Percentiles rank a stretch among this genome's conserved stretches.
phyloP scores from a whole-genome alignment of 2,329 filamentous ascomycete species.

The Talaromyces sp. region DNA sequence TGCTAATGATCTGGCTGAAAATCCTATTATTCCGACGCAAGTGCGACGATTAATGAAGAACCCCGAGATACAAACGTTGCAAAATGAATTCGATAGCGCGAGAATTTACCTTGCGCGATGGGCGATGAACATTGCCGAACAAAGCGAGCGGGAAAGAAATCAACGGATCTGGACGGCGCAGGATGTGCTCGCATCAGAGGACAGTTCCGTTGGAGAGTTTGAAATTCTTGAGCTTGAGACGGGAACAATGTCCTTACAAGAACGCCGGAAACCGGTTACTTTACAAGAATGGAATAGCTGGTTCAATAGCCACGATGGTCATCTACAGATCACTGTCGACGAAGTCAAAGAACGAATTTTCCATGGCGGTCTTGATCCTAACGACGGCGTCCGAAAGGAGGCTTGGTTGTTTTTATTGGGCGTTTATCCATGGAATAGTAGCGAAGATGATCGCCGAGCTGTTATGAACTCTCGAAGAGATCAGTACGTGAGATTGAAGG shows the following conservation, averaged over 20 bases:
- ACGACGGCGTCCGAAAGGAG: slow-evolving; percentile 91
- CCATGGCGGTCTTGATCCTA: slow-evolving; percentile 82
- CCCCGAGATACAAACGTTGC: slow-evolving; percentile 88
- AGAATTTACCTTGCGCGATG: slow-evolving; percentile 90
- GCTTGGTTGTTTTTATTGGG: slow-evolving; percentile 94
- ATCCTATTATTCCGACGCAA: slow-evolving; percentile 85
- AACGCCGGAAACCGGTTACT: slow-evolving; percentile 73
- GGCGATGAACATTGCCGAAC: slow-evolving; percentile 98
- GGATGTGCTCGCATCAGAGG: slow-evolving; percentile 89
- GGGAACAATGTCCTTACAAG: slow-evolving; percentile 68
- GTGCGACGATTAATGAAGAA: slow-evolving; percentile 80
- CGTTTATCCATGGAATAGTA: slow-evolving; percentile 91
- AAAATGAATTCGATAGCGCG: slow-evolving; percentile 96
- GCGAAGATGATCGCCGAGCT: slow-evolving; percentile 75
- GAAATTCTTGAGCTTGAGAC: slow-evolving; percentile 82
- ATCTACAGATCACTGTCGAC: slow-evolving; percentile 74
- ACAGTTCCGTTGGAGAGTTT: slow-evolving; percentile 93
- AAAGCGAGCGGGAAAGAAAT: slow-evolving; percentile 82
- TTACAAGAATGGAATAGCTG: slow-evolving; percentile 86
- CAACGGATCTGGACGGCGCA: slow-evolving; percentile 89
- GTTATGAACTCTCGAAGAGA: slow-evolving; percentile 82
- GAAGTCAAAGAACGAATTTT: slow-evolving; percentile 98
- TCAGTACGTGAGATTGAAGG: slow-evolving; percentile 91
- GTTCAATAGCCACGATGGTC: slow-evolving; percentile 73
- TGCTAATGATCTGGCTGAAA: slow-evolving; percentile 87